These are phyloP conservation scores for Starmerella apis DNA, from an alignment of 805 yeast species.

Conservation along the genomic window DNA sequence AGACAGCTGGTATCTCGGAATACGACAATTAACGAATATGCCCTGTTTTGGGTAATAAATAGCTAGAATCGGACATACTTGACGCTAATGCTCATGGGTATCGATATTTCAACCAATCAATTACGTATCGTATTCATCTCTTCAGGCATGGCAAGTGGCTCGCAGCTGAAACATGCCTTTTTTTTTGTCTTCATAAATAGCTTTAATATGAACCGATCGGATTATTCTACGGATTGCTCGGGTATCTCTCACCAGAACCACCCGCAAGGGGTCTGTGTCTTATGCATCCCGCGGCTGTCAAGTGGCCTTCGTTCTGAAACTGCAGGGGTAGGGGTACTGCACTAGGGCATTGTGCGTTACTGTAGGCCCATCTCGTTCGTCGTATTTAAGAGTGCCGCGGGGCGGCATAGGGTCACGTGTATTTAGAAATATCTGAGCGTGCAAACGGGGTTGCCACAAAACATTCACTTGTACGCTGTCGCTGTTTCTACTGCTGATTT, in stretches of 20 bases:
- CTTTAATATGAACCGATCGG: too few relatives aligned
- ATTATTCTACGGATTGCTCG: too few relatives aligned
- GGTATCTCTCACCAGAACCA: too few relatives aligned
- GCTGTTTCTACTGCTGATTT: not conserved
- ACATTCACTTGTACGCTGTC: not conserved
- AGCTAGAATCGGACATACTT: too few relatives aligned
- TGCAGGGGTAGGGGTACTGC: not conserved
- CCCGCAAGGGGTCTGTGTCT: not conserved
- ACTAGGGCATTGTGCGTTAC: not conserved
- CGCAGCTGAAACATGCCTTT: too few relatives aligned
- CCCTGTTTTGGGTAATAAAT: too few relatives aligned
- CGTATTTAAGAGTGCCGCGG: constrained; percentile 9
- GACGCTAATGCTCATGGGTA: too few relatives aligned
- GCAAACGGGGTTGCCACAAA: constrained; percentile 6
- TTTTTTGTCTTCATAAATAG: too few relatives aligned
- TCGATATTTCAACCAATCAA: too few relatives aligned
- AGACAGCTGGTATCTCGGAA: not conserved
- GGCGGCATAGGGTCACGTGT: constrained; percentile 1
- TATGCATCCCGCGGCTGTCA: constrained; percentile 1
- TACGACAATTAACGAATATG: not conserved
- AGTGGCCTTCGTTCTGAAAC: not conserved
- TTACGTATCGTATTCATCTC: too few relatives aligned
- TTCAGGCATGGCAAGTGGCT: too few relatives aligned
- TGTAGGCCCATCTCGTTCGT: constrained; percentile 9
- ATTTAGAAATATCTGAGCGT: constrained; percentile 1